Evolutionary conservation across 805 yeast species (phyloP).

Genomic region (Zygosaccharomyces pseudorouxii): DNA sequence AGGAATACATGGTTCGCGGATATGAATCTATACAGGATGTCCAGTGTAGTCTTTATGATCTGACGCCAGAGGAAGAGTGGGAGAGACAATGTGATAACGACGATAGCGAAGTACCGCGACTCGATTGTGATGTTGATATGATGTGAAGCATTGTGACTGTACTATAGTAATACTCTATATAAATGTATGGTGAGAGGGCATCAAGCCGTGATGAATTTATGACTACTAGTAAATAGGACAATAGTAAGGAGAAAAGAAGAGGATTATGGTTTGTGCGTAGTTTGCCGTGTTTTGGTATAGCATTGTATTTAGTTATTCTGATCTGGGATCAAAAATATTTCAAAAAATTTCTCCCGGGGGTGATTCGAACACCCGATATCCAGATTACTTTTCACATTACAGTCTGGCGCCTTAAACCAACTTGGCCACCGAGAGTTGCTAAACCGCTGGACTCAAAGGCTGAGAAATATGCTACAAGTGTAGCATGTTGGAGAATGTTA

Average conservation of each 20-base stretch:
- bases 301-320: too few relatives aligned
- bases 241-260: neutral
- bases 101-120: conserved; percentile 2
- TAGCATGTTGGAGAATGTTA: too few relatives aligned
- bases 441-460: neutral
- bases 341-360: conserved; percentile 34
- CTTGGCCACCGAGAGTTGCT: conserved; percentile 34
- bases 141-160: neutral
- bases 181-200: neutral
- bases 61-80: conserved; percentile 23
- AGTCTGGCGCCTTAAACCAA: conserved; percentile 38
- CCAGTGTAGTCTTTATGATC: conserved; percentile 24
- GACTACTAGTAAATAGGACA: neutral
- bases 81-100: neutral
- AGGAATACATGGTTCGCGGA: conserved; percentile 30
- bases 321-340: too few relatives aligned
- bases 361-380: conserved; percentile 38
- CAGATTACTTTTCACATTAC: conserved; percentile 33
- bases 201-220: neutral
- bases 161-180: neutral
- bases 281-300: too few relatives aligned
- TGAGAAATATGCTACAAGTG: too few relatives aligned
- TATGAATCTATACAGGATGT: conserved; percentile 16
- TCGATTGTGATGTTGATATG: conserved; percentile 5
- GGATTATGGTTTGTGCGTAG: neutral